Conservation (phyloP, 2,329 filamentous ascomycete genomes). For the Cordyceps javanica region DNA sequence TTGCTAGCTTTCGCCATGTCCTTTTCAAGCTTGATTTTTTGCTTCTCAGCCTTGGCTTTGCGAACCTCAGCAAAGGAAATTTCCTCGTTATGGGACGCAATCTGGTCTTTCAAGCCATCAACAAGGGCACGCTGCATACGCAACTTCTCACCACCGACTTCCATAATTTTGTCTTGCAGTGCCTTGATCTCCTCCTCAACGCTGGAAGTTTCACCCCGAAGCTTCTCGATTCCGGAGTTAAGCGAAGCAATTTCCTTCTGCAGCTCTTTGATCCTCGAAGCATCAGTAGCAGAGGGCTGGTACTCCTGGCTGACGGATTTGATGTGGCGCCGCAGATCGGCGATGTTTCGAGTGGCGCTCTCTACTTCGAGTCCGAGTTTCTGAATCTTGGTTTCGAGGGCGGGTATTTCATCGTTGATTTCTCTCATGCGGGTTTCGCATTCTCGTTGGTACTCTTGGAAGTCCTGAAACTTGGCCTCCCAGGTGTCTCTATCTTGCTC, state of each 20-base stretch:
- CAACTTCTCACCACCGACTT: slow-evolving; percentile 89
- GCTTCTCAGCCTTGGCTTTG: slow-evolving; percentile 90
- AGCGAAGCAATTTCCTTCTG: slow-evolving; percentile 73
- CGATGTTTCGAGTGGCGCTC: slow-evolving; percentile 76
- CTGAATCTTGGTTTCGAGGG: slow-evolving; percentile 82
- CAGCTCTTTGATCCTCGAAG: slow-evolving; percentile 63
- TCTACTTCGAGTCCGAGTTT: slow-evolving; percentile 86
- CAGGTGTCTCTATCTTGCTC: slow-evolving; percentile 80
- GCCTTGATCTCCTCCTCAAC: slow-evolving; percentile 90
- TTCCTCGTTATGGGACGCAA: slow-evolving; percentile 72
- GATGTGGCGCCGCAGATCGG: slow-evolving; percentile 76
- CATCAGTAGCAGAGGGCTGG: slow-evolving; percentile 73
- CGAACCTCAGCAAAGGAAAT: slow-evolving; percentile 81
- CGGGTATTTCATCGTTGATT: slow-evolving; percentile 71
- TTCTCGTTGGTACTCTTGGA: slow-evolving; percentile 78
- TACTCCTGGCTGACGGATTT: slow-evolving; percentile 79
- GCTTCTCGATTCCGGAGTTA: slow-evolving; percentile 70
- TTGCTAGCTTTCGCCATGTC: slow-evolving; percentile 70
- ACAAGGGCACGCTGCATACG: slow-evolving; percentile 87
- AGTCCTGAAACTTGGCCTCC: slow-evolving; percentile 75
- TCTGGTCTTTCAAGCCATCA: slow-evolving; percentile 80
- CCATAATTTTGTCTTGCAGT: slow-evolving; percentile 96
- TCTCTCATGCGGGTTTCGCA: slow-evolving; percentile 68
- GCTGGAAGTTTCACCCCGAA: slow-evolving; percentile 79
- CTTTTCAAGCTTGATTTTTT: slow-evolving; percentile 79